These are phyloP conservation scores for Kodamaea jinghongensis DNA, from an alignment of 805 yeast genomes.

Conservation along the genomic window DNA sequence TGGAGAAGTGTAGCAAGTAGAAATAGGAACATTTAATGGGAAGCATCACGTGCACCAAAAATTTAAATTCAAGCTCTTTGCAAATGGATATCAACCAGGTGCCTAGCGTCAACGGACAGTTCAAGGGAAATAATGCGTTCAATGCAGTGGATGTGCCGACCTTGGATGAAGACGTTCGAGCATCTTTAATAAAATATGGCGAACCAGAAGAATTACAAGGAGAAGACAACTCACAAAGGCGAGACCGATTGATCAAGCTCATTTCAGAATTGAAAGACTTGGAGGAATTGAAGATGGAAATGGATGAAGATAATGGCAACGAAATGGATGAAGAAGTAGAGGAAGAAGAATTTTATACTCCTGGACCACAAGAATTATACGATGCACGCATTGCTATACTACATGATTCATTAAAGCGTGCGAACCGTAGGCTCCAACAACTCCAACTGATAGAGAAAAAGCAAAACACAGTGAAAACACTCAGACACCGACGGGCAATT, in stretches of 20 bases:
- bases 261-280: slow-evolving; percentile 20
- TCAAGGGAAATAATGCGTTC: slow-evolving; percentile 1
- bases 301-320: slow-evolving; percentile 15
- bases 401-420: slow-evolving; percentile 44
- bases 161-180: slow-evolving; percentile 60
- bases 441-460: slow-evolving; percentile 28
- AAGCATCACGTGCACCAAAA: background rate
- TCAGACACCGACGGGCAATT: slow-evolving; percentile 46
- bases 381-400: slow-evolving; percentile 54
- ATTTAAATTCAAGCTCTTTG: background rate
- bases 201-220: slow-evolving; percentile 58
- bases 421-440: slow-evolving; percentile 39
- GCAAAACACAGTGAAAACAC: slow-evolving; percentile 39
- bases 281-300: slow-evolving; percentile 15
- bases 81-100: background rate
- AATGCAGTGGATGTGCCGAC: slow-evolving; percentile 48
- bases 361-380: slow-evolving; percentile 58
- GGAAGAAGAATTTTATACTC: slow-evolving; percentile 83
- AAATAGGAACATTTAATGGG: too few species aligned
- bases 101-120: background rate
- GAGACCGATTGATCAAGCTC: slow-evolving; percentile 54
- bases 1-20: too few species aligned
- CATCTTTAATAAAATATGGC: slow-evolving; percentile 44
- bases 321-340: slow-evolving; percentile 37
- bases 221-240: slow-evolving; percentile 59